phyloP scores from a whole-genome alignment of 106 monocot species.

The Chionographis japonica region DNA sequence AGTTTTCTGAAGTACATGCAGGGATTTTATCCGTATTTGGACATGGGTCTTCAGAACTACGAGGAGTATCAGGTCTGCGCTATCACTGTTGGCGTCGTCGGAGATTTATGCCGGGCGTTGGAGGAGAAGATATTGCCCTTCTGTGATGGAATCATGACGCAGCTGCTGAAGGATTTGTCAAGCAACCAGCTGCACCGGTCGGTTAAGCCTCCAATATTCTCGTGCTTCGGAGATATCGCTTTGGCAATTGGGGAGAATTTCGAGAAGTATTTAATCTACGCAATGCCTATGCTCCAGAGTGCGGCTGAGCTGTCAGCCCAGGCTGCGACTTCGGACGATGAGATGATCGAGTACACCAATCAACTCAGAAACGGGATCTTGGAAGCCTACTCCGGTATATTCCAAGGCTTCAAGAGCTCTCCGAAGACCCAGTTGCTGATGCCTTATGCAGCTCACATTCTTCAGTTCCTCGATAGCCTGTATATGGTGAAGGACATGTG shows the following conservation, averaged over 20 bases:
- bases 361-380: conserved; percentile 36
- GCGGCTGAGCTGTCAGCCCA: conserved; percentile 32
- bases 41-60: conserved; percentile 43
- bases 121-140: conserved; percentile 36
- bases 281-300: conserved; percentile 42
- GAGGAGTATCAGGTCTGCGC: conserved; percentile 42
- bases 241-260: conserved; percentile 34
- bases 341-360: conserved; percentile 37
- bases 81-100: conserved; percentile 38
- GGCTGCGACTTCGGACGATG: conserved; percentile 19
- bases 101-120: conserved; percentile 39
- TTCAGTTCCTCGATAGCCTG: conserved; percentile 31
- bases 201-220: conserved; percentile 45
- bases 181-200: conserved; percentile 31
- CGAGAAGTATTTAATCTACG: conserved; percentile 40
- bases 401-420: conserved; percentile 38
- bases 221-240: conserved; percentile 39
- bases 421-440: conserved; percentile 25
- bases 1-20: conserved; percentile 33
- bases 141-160: conserved; percentile 51
- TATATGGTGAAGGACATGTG: conserved; percentile 43
- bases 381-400: conserved; percentile 42
- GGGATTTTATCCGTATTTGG: conserved; percentile 37
- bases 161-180: conserved; percentile 34
- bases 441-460: conserved; percentile 26